Conservation (phyloP, 23 red algal species). For the Gracilaria caudata region DNA sequence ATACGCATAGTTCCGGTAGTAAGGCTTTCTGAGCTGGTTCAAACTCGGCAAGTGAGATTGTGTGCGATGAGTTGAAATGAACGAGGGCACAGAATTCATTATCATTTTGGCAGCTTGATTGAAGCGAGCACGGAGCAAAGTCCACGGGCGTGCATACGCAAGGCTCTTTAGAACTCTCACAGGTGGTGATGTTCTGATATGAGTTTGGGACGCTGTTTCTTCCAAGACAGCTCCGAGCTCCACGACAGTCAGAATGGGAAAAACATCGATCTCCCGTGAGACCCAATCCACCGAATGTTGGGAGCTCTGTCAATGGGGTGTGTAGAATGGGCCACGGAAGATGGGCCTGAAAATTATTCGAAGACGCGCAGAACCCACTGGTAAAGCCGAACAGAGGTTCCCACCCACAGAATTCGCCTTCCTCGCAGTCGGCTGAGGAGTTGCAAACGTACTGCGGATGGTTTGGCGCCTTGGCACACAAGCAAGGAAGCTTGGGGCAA, state of each 20-base stretch:
- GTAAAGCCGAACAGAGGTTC: not conserved
- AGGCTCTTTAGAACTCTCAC: not conserved
- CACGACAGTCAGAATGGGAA: not conserved
- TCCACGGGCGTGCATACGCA: not conserved
- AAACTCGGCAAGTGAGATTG: not conserved
- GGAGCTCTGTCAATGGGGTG: not conserved
- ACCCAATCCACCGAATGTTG: not conserved
- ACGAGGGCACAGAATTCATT: not conserved
- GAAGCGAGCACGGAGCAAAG: not conserved
- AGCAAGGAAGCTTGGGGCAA: not conserved
- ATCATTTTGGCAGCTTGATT: not conserved
- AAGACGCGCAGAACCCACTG: not conserved
- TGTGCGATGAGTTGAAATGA: not conserved
- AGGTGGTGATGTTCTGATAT: not conserved
- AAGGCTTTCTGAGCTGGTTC: not conserved
- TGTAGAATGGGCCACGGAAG: not conserved
- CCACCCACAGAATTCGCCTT: slow-evolving; percentile 1
- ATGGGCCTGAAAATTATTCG: not conserved
- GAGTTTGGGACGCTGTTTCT: not conserved
- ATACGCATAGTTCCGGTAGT: not conserved
- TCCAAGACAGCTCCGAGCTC: slow-evolving; percentile 6
- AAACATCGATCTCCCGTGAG: slow-evolving; percentile 3
- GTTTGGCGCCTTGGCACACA: not conserved
- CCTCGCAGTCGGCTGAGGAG: not conserved
- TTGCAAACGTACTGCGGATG: not conserved